Conservation (phyloP, 2,329 filamentous ascomycete genomes). For the Cytospora piceicola region DNA sequence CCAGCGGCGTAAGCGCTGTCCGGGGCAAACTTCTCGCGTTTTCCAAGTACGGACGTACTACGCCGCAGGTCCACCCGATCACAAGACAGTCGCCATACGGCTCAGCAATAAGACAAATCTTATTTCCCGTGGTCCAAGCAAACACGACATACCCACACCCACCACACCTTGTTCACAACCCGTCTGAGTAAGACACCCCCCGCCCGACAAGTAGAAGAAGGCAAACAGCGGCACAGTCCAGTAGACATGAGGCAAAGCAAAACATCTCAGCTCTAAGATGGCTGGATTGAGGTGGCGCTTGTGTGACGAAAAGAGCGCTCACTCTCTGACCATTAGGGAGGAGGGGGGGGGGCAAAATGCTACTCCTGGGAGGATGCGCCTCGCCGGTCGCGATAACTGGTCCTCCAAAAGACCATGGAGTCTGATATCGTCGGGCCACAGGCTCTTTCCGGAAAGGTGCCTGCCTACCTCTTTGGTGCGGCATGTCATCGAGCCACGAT, state of each 20-base stretch:
- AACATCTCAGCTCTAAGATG: neutral
- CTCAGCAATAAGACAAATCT: neutral
- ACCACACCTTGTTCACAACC: too few species aligned
- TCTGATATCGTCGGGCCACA: neutral
- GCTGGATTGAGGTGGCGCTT: neutral
- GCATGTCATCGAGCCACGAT: neutral
- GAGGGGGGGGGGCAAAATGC: neutral
- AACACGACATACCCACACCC: neutral
- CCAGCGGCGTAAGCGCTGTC: neutral
- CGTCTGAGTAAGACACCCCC: slow-evolving; percentile 1
- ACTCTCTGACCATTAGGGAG: neutral
- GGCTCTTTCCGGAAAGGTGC: neutral
- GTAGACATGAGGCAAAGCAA: neutral
- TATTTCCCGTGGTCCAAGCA: neutral
- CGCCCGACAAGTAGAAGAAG: neutral
- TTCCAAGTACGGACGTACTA: neutral
- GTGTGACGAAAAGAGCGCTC: neutral
- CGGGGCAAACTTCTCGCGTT: slow-evolving; percentile 7
- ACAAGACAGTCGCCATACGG: slow-evolving; percentile 13
- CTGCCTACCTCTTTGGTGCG: neutral
- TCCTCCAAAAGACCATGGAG: neutral
- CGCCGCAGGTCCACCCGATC: slow-evolving; percentile 13
- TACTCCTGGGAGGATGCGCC: neutral
- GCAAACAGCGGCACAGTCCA: slow-evolving; percentile 2
- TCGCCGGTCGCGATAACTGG: neutral